Conservation (phyloP, 1,284 basidiomycete genomes). For the Meripilus lineatus region DNA sequence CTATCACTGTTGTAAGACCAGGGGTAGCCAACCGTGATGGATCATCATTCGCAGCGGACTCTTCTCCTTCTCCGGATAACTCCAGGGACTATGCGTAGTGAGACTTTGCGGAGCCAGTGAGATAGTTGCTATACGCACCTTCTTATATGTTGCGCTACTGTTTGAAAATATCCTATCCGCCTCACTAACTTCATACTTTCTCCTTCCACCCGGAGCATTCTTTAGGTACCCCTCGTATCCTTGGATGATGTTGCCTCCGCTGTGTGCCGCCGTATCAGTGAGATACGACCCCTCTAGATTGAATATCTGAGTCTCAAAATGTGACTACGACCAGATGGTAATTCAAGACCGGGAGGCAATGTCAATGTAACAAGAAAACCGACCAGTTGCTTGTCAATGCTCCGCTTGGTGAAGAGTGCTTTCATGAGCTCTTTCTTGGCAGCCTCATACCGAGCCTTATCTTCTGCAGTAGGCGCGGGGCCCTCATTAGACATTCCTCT, state of each 20-base stretch:
- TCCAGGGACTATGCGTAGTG: slow-evolving; percentile 54
- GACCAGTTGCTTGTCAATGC: slow-evolving; percentile 69
- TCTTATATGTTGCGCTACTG: slow-evolving; percentile 69
- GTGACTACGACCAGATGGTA: slow-evolving; percentile 39
- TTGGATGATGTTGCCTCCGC: slow-evolving; percentile 78
- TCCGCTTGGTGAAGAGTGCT: slow-evolving; percentile 65
- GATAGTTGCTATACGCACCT: slow-evolving; percentile 44
- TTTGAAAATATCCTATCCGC: slow-evolving; percentile 76
- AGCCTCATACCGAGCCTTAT: slow-evolving; percentile 61
- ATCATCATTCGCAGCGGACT: slow-evolving; percentile 56
- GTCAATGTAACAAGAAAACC: slow-evolving; percentile 20
- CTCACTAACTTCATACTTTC: slow-evolving; percentile 70
- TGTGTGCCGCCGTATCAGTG: slow-evolving; percentile 65
- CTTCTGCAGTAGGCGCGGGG: slow-evolving; percentile 43
- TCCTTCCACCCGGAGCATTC: slow-evolving; percentile 58
- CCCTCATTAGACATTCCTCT: slow-evolving; percentile 24
- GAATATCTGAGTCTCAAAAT: slow-evolving; percentile 70
- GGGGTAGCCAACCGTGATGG: slow-evolving; percentile 47
- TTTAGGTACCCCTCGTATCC: slow-evolving; percentile 82
- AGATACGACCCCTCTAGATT: slow-evolving; percentile 69
- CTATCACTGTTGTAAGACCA: slow-evolving; percentile 66
- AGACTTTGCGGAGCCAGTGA: background rate
- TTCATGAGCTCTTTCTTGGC: slow-evolving; percentile 68
- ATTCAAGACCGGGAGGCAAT: background rate
- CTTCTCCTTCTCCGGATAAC: slow-evolving; percentile 67